phyloP scores from a whole-genome alignment of 805 yeast genomes.

The Lipomyces oligophaga region DNA sequence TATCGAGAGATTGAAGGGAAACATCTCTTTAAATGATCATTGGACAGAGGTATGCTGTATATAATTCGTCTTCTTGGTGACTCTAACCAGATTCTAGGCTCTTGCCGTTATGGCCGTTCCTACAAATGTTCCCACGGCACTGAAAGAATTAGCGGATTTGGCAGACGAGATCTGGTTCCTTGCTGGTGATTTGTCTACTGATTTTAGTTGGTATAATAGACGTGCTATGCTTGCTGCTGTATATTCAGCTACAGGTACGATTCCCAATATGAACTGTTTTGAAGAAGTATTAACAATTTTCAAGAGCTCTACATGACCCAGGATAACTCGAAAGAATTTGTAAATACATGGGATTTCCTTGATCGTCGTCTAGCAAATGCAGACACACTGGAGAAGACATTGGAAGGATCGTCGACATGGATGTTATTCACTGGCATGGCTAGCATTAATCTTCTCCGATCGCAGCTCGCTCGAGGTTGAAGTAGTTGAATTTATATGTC shows the following conservation, averaged over 20 bases:
- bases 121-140: slow-evolving; percentile 51
- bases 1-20: slow-evolving; percentile 48
- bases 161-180: slow-evolving; percentile 79
- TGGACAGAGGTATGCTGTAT: slow-evolving; percentile 40
- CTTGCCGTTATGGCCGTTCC: slow-evolving; percentile 65
- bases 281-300: no score
- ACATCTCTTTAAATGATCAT: slow-evolving; percentile 44
- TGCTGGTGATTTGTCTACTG: slow-evolving; percentile 73
- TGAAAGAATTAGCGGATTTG: slow-evolving; percentile 66
- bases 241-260: slow-evolving; percentile 50
- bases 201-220: slow-evolving; percentile 91
- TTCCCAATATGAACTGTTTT: not conserved
- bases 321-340: slow-evolving; percentile 57
- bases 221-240: slow-evolving; percentile 65
- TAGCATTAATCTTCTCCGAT: slow-evolving; percentile 61
- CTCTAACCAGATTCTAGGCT: slow-evolving; percentile 36
- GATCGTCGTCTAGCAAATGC: slow-evolving; percentile 54
- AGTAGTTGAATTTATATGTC: not conserved
- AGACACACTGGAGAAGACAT: slow-evolving; percentile 54
- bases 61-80: slow-evolving; percentile 31
- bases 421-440: slow-evolving; percentile 62
- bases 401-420: slow-evolving; percentile 73
- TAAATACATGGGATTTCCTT: slow-evolving; percentile 62
- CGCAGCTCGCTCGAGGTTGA: slow-evolving; percentile 51
- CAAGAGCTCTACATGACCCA: slow-evolving; percentile 72